Percentiles rank a stretch among this genome's conserved stretches.
Evolutionary conservation across 768 basidiomycete species (phyloP).

Genomic region (Mycena crocata): DNA sequence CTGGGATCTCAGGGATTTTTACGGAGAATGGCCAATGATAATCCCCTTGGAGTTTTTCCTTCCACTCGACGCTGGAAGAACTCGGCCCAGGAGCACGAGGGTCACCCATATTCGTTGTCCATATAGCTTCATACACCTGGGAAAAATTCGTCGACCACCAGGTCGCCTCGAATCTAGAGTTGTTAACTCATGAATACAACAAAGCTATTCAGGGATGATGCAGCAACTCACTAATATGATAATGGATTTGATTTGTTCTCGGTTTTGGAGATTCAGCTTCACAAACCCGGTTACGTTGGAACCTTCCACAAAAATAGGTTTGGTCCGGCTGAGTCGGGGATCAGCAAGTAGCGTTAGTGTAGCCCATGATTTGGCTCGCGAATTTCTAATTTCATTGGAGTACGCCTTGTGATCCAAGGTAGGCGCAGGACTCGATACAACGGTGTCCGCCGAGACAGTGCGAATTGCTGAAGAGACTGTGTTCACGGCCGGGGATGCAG

Average conservation of each 20-base stretch:
- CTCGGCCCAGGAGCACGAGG: slow-evolving; percentile 15
- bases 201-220: not conserved
- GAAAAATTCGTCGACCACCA: slow-evolving; percentile 18
- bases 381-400: slow-evolving; percentile 20
- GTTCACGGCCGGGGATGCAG: not conserved
- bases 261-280: slow-evolving; percentile 12
- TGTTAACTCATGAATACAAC: too few species aligned
- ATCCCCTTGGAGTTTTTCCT: slow-evolving; percentile 23
- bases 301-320: slow-evolving; percentile 20
- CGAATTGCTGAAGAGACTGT: not conserved
- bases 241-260: slow-evolving; percentile 16
- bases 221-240: slow-evolving; percentile 11
- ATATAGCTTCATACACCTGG: not conserved
- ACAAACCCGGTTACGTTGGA: slow-evolving; percentile 15
- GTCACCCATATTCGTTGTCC: slow-evolving; percentile 19
- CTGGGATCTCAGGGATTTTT: slow-evolving; percentile 6
- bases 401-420: slow-evolving; percentile 14
- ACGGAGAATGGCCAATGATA: slow-evolving; percentile 25
- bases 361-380: slow-evolving; percentile 18
- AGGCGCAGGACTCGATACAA: not conserved
- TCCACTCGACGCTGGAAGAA: slow-evolving; percentile 5
- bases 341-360: slow-evolving; percentile 17
- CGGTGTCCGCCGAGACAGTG: not conserved
- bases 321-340: slow-evolving; percentile 16
- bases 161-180: slow-evolving; percentile 16